These are phyloP conservation scores for Ligustrum vulgare DNA, from an alignment of 257 asterid genomes.

Conservation along the genomic window DNA sequence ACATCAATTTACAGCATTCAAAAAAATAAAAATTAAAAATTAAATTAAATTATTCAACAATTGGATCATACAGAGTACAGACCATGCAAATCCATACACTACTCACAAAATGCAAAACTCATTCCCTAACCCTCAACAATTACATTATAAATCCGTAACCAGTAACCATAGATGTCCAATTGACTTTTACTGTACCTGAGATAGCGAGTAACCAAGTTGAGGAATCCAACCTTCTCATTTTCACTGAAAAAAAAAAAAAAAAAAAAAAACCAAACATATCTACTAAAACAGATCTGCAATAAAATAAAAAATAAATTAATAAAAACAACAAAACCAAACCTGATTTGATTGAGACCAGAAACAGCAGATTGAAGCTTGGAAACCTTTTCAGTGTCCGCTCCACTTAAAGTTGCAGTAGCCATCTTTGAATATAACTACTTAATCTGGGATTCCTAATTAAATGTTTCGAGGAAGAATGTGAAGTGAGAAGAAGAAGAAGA, in stretches of 20 bases:
- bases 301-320: background rate
- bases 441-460: background rate
- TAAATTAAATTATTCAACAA: background rate
- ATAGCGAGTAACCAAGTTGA: background rate
- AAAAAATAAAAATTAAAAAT: background rate
- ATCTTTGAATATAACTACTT: background rate
- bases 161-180: background rate
- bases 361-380: constrained; percentile 3
- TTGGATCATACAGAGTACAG: background rate
- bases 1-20: background rate
- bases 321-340: background rate
- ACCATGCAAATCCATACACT: background rate
- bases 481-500: background rate
- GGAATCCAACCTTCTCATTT: constrained; percentile 1
- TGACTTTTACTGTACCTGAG: background rate
- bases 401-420: background rate
- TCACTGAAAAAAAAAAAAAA: background rate
- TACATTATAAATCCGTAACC: background rate
- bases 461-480: background rate
- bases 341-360: constrained; percentile 4
- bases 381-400: background rate
- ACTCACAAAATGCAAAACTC: background rate
- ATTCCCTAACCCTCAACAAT: background rate
- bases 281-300: background rate
- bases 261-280: background rate